These are phyloP conservation scores for Lasiodiplodia gonubiensis DNA, from an alignment of 2,329 filamentous ascomycete genomes.

Conservation along the genomic window DNA sequence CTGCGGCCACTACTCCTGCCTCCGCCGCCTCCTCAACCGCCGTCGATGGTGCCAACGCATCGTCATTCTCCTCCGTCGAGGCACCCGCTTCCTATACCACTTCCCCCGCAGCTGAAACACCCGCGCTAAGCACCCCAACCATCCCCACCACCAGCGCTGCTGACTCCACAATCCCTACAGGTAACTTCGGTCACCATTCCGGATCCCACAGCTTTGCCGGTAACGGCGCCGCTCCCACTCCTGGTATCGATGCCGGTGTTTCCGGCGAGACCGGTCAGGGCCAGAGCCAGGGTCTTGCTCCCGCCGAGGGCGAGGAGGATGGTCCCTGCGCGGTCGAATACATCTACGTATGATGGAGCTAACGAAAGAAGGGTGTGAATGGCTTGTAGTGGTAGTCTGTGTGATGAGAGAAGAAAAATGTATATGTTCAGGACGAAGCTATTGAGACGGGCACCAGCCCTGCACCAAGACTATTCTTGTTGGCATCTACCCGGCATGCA, in stretches of 20 bases:
- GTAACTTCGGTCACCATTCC: neutral
- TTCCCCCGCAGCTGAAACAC: neutral
- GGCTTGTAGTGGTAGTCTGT: neutral
- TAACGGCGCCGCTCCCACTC: neutral
- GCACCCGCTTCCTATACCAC: neutral
- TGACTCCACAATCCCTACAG: constrained; percentile 19
- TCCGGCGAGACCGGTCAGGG: constrained; percentile 6
- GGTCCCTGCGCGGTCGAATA: constrained; percentile 15
- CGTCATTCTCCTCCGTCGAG: neutral
- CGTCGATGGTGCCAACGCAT: neutral
- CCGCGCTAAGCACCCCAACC: constrained; percentile 14
- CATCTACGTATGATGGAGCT: neutral
- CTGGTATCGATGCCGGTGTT: neutral
- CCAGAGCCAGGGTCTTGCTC: constrained; percentile 4
- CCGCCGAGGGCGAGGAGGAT: constrained; percentile 4
- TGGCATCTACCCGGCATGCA: neutral
- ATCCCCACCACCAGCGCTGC: constrained; percentile 18
- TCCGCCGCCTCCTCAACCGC: neutral
- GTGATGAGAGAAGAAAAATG: neutral
- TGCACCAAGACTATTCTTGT: neutral
- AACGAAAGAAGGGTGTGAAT: neutral
- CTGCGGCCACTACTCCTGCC: neutral
- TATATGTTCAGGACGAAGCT: neutral
- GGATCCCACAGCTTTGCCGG: neutral
- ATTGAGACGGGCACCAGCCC: too few species aligned